A percentile compares a stretch with the other conserved stretches of the same genome.
These are phyloP conservation scores for Peniophora sp. DNA, from an alignment of 1,284 basidiomycete genomes.

Conservation along the genomic window DNA sequence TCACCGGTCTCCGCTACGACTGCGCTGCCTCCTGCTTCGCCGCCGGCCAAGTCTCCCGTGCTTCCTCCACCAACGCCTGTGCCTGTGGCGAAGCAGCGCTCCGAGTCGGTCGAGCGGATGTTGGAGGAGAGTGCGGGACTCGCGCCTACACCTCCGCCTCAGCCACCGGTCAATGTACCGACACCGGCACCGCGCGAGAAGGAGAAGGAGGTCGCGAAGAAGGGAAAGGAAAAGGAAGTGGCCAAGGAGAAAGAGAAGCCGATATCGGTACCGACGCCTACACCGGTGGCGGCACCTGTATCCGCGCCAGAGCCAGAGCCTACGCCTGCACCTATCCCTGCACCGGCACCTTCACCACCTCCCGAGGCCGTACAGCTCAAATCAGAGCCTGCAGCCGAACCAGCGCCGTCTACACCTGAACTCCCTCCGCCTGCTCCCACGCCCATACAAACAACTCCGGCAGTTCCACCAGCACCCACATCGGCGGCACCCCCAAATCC, in stretches of 20 bases:
- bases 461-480: no score
- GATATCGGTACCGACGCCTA: constrained; percentile 4
- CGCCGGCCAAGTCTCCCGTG: no score
- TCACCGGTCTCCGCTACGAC: no score
- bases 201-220: constrained; percentile 2
- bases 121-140: no score
- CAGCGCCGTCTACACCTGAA: not conserved
- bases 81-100: no score
- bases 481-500: not conserved
- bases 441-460: no score
- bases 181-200: constrained; percentile 6
- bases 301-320: not conserved
- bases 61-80: no score
- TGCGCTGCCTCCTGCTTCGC: no score
- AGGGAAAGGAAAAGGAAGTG: constrained; percentile 5
- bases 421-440: constrained; percentile 5
- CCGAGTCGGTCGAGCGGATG: no score
- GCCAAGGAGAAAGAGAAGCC: constrained; percentile 6
- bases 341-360: not conserved
- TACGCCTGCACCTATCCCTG: not conserved
- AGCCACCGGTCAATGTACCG: no score
- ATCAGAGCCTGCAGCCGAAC: not conserved
- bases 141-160: no score
- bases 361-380: not conserved
- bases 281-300: not conserved